Evolutionary conservation across 495 filamentous ascomycete genomes (phyloP), one percentile per base, ranked within the genome.

Genomic region (Thermochaetoides thermophila): DNA sequence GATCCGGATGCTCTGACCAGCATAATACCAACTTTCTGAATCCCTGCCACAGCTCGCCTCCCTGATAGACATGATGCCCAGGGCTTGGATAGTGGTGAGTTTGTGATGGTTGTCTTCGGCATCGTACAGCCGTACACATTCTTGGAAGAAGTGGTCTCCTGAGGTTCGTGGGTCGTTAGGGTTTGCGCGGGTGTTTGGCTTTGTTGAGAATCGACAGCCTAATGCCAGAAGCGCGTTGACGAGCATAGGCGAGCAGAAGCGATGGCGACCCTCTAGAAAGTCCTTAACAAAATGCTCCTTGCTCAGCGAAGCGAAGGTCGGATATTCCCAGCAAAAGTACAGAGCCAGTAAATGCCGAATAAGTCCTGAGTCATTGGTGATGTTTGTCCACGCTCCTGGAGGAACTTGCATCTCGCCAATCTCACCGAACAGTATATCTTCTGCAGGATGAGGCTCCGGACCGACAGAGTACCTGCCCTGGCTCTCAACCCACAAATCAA

Each of bases 311-410:
- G 74, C 70, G 45, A 79, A 75, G 34, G 73, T 78, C 2, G 80
- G 78, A 41, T 86, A 80, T 44, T 80, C 74, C 82, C 82, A 89
- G 45, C 69, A 72, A 37, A 91, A 87, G 53, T 82, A 87, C 11
- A 86, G 55, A 11, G 72, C 60, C 24, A 81, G 56, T 15, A 81
- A 61, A 39, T 81, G 74, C 34, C 70, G 56, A 6, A 81, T 64
- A 27, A 81, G 63, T 3, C 44, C 43, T 7, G 52, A 36, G 45
- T 83, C 74, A 3, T 50, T 32, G 1, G 78, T 79, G 21, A 76
- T 61, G 5, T 48, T 59, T 8, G 78, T 80, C 78, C 78, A 83
- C 1, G 57, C 54, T 14, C 39, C 50, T 6, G 57, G 40, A 0
- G 61, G 54, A 6, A 59, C 48, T 24, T 54, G 55, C 32, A 49